Percentiles rank a stretch among this genome's conserved stretches.
Conservation (phyloP, 1,284 basidiomycete species). For the Ustilago bromivora region DNA sequence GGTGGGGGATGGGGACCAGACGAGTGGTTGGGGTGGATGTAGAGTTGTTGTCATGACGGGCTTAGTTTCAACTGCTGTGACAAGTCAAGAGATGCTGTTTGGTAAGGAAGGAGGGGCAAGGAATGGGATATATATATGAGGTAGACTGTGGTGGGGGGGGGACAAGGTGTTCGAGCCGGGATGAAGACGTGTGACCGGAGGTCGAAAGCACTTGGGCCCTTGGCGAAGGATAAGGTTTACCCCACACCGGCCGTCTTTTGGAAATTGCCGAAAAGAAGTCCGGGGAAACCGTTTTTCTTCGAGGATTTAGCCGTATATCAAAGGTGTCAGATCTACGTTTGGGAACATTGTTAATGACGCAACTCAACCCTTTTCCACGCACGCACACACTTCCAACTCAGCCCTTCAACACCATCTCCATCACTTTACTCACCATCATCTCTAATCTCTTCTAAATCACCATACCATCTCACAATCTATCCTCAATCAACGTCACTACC, state of each 20-base stretch:
- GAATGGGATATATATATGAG: neutral
- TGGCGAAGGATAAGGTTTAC: neutral
- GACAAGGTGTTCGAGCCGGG: neutral
- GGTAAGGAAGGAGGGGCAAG: neutral
- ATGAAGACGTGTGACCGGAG: neutral
- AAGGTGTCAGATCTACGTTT: neutral
- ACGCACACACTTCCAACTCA: neutral
- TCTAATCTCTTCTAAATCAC: neutral
- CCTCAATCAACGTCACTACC: no score
- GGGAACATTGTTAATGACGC: neutral
- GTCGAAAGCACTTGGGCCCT: no score
- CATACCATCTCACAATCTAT: neutral
- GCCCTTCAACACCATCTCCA: slow-evolving; percentile 8
- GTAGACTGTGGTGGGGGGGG: neutral
- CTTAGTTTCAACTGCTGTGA: no score
- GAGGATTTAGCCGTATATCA: neutral
- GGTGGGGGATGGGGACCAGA: slow-evolving; percentile 36
- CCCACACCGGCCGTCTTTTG: neutral
- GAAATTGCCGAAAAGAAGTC: neutral
- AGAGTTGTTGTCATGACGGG: slow-evolving; percentile 13
- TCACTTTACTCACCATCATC: neutral
- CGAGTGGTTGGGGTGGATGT: slow-evolving; percentile 29
- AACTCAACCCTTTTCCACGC: neutral
- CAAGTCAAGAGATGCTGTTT: neutral
- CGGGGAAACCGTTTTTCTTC: neutral